Conservation (phyloP, 2,329 filamentous ascomycete species). For the Hypocrella siamensis region DNA sequence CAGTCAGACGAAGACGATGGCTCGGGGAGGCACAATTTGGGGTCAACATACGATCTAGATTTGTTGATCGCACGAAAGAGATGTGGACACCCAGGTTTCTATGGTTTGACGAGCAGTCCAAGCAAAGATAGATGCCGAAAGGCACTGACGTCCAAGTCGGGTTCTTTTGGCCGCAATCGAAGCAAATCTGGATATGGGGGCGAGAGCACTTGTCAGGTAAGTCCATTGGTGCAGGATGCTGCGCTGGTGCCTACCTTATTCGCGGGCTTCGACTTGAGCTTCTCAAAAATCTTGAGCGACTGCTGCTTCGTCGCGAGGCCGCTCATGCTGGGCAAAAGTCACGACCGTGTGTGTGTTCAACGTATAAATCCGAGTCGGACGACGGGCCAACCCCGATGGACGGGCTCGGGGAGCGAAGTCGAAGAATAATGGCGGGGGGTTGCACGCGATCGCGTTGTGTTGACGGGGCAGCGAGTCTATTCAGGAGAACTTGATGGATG, state of each 20-base stretch:
- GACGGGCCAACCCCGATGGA: background rate
- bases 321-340: slow-evolving; percentile 33
- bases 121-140: slow-evolving; percentile 92
- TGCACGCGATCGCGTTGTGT: background rate
- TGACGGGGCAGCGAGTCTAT: no score
- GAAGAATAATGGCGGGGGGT: background rate
- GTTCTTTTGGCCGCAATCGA: slow-evolving; percentile 95
- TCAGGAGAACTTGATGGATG: slow-evolving; percentile 22
- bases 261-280: slow-evolving; percentile 82
- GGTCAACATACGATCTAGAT: slow-evolving; percentile 73
- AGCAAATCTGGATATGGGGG: slow-evolving; percentile 92
- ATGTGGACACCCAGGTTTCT: slow-evolving; percentile 97
- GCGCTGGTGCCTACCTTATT: slow-evolving; percentile 65
- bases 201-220: background rate
- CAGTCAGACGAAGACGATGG: slow-evolving; percentile 6
- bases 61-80: slow-evolving; percentile 95
- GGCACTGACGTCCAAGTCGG: slow-evolving; percentile 97
- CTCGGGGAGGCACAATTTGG: background rate
- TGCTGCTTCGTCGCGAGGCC: slow-evolving; percentile 75
- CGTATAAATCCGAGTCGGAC: background rate
- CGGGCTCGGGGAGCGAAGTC: background rate
- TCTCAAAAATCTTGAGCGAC: slow-evolving; percentile 95
- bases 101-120: slow-evolving; percentile 95
- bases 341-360: background rate
- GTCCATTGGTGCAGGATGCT: background rate